Conservation (phyloP, 1,284 basidiomycete genomes). For the Trametes versicolor region DNA sequence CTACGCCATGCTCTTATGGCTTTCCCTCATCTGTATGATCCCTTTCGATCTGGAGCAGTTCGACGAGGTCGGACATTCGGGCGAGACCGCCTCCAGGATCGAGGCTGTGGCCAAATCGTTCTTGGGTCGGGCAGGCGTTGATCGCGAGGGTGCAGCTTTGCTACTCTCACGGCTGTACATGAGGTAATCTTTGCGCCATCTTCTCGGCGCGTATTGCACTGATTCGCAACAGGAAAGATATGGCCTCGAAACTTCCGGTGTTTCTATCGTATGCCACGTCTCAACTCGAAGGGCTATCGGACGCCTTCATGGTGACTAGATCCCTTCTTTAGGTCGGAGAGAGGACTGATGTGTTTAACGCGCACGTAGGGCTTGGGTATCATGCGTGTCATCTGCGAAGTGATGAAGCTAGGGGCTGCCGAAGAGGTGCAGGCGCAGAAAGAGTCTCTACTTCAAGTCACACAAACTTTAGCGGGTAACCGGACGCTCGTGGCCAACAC, state of each 20-base stretch:
- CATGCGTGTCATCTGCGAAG: constrained; percentile 79
- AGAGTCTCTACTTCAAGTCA: constrained; percentile 56
- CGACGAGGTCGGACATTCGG: constrained; percentile 63
- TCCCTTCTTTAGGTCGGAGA: constrained; percentile 10
- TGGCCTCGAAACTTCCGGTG: constrained; percentile 52
- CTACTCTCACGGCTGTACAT: constrained; percentile 81
- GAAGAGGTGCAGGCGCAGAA: constrained; percentile 60
- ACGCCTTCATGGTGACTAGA: constrained; percentile 62
- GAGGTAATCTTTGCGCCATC: constrained; percentile 58
- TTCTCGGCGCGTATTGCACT: constrained; percentile 4
- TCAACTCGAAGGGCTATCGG: constrained; percentile 47
- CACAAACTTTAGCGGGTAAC: constrained; percentile 51
- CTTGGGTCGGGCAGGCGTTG: constrained; percentile 78
- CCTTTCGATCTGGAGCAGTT: constrained; percentile 93
- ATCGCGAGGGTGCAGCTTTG: constrained; percentile 81
- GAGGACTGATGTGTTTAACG: neutral
- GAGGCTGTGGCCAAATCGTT: constrained; percentile 70
- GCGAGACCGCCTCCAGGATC: constrained; percentile 62
- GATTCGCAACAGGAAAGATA: constrained; percentile 66
- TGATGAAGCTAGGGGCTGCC: constrained; percentile 72
- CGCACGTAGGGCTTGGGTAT: constrained; percentile 68
- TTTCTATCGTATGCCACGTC: constrained; percentile 62
- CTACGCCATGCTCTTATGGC: constrained; percentile 90
- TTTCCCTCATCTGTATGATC: constrained; percentile 93
- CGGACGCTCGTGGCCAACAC: constrained; percentile 62